These are phyloP conservation scores for Pythium vanterpoolii DNA, from an alignment of 352 stramenopile species.

Conservation along the genomic window DNA sequence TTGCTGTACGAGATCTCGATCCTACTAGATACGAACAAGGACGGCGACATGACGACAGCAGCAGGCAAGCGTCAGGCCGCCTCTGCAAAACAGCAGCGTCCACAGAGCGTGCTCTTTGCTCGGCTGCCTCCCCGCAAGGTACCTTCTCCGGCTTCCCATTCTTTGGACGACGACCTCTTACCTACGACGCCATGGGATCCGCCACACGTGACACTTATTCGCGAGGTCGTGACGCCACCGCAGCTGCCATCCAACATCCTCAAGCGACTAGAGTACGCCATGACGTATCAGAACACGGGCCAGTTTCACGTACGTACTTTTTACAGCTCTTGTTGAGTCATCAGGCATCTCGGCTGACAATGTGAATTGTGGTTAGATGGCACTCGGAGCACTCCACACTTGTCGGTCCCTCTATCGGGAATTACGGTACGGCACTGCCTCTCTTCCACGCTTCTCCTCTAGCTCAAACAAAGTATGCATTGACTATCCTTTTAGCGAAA, in stretches of 20 bases:
- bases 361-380: slow-evolving; percentile 38
- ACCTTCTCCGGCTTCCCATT: background rate
- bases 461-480: background rate
- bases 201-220: slow-evolving; percentile 54
- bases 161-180: too few species aligned
- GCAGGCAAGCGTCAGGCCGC: background rate
- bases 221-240: slow-evolving; percentile 50
- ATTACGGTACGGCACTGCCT: slow-evolving; percentile 21
- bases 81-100: slow-evolving; percentile 13
- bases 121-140: slow-evolving; percentile 32
- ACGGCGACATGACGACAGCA: background rate
- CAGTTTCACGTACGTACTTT: slow-evolving; percentile 51
- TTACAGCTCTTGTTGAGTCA: too few species aligned
- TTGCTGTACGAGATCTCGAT: slow-evolving; percentile 2
- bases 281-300: slow-evolving; percentile 64
- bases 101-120: slow-evolving; percentile 35
- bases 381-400: slow-evolving; percentile 43
- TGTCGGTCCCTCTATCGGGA: slow-evolving; percentile 37
- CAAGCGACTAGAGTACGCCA: slow-evolving; percentile 44
- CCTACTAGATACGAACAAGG: background rate
- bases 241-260: slow-evolving; percentile 33
- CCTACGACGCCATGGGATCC: slow-evolving; percentile 19
- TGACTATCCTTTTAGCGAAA: background rate
- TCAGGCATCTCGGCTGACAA: too few species aligned
- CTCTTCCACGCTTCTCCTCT: background rate